Base-by-base conservation (phyloP, 1,284 basidiomycete species). In the Xerocomus nothofagi region DNA sequence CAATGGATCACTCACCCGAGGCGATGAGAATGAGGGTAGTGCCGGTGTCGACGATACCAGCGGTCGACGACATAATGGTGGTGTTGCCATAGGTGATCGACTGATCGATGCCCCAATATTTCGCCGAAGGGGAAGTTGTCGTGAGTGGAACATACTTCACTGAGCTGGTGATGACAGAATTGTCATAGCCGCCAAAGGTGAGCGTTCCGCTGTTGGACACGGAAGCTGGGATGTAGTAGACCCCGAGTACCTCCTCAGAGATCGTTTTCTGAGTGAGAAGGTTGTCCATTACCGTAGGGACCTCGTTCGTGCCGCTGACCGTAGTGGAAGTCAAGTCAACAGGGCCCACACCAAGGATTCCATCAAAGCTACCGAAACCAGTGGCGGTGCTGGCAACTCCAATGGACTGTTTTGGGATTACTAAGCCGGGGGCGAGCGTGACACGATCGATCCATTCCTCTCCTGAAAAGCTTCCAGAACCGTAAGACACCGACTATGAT, bases 271-370 rank as follows among this genome's bases (percentile, higher is more conserved):
- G 70, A 21, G 57, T 36, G 47, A 65, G 68, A 24, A 77, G 68
- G 49, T 74, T 77, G 58, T 78, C 69, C 18, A 67, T 72, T 20
- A 77, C 68, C 18, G 74, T 76, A 15, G 73, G 67, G 41, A 73
- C 65, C 40, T 67, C 55, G 15, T 49, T 50, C 50, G 52, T 39
- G 38, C 51, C 49, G 27, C 30, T 47, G 18, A 63, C 63, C 11
- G 69, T 72, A 50, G 72, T 70, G 23, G 58, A 15, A 4, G 80
- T 80, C 49, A 83, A 69, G 60, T 74, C 74, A 7, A 72, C 68
- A n/a, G 81, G 81, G 15, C 77, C 78, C 37, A 79, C 70, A 59
- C 80, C 80, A 29, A 81, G 69, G 53, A 82, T 78, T 15, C 81
- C 80, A 53, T 81, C 79, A 27, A 77, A 68, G 20, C 60, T 71